Conservation (phyloP, 1,284 basidiomycete species). For the Cutaneotrichosporon arboriforme region DNA sequence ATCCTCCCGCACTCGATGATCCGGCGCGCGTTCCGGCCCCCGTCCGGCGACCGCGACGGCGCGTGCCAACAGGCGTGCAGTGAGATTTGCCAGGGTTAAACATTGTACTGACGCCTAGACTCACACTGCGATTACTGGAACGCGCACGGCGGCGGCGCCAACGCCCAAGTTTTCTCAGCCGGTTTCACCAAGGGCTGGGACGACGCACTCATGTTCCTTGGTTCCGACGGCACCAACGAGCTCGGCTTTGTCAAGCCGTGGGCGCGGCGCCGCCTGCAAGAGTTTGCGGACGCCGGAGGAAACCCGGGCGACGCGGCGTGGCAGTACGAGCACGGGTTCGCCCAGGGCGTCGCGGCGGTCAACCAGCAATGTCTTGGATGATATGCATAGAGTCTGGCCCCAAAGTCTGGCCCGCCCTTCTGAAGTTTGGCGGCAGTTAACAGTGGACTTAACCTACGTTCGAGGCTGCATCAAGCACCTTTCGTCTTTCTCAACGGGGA, state of each 20-base stretch:
- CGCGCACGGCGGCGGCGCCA: conserved; percentile 51
- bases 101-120: conserved; percentile 48
- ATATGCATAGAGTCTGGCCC: not conserved
- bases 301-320: conserved; percentile 52
- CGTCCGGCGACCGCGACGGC: conserved; percentile 41
- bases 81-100: conserved; percentile 30
- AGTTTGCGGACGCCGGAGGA: conserved; percentile 46
- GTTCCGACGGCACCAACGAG: conserved; percentile 49
- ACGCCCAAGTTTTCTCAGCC: conserved; percentile 62
- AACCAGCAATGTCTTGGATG: conserved; percentile 4
- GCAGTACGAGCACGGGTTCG: conserved; percentile 63
- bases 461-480: no score
- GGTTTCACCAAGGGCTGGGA: conserved; percentile 68
- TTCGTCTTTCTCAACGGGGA: not conserved
- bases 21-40: conserved; percentile 22
- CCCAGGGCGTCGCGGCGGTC: conserved; percentile 50
- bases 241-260: conserved; percentile 61
- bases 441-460: no score
- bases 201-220: conserved; percentile 58
- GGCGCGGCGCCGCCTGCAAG: conserved; percentile 53
- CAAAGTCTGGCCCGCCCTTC: no score
- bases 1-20: conserved; percentile 58
- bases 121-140: conserved; percentile 60
- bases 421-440: no score
- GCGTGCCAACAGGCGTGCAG: conserved; percentile 50